Evolutionary conservation across 2,329 filamentous ascomycete genomes (phyloP).

Genomic region (Fusarium cyanostomum): DNA sequence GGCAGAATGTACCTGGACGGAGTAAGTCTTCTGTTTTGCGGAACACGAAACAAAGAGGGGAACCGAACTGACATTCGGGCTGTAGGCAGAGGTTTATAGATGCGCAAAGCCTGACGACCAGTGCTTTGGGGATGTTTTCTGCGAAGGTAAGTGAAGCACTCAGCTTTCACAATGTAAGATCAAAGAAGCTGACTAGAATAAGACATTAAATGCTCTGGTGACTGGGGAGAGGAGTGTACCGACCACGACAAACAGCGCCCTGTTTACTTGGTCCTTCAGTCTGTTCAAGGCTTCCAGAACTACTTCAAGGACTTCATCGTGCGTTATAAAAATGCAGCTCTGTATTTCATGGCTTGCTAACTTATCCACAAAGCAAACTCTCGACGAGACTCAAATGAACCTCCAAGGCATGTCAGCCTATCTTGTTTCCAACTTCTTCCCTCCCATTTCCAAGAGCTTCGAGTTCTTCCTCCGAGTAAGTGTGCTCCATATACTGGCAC

Average conservation of each 20-base stretch:
- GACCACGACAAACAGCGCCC: slow-evolving; percentile 1
- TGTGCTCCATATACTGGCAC: no score
- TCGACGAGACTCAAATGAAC: slow-evolving; percentile 5
- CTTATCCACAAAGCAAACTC: background rate
- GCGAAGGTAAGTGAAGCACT: background rate
- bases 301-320: slow-evolving; percentile 4
- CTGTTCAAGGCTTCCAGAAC: background rate
- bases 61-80: background rate
- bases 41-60: no score
- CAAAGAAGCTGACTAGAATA: background rate
- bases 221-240: slow-evolving; percentile 2
- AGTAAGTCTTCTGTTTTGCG: background rate
- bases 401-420: slow-evolving; percentile 1
- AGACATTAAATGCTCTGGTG: slow-evolving; percentile 5
- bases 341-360: background rate
- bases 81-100: background rate
- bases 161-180: background rate
- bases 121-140: background rate
- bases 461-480: background rate
- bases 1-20: slow-evolving; percentile 3
- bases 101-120: slow-evolving; percentile 1
- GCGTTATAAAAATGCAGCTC: background rate
- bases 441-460: background rate
- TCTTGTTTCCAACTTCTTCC: background rate
- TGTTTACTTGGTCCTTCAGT: background rate